phyloP scores from a whole-genome alignment of 73 alveolate genomes.

The Tetrahymena thermophila region DNA sequence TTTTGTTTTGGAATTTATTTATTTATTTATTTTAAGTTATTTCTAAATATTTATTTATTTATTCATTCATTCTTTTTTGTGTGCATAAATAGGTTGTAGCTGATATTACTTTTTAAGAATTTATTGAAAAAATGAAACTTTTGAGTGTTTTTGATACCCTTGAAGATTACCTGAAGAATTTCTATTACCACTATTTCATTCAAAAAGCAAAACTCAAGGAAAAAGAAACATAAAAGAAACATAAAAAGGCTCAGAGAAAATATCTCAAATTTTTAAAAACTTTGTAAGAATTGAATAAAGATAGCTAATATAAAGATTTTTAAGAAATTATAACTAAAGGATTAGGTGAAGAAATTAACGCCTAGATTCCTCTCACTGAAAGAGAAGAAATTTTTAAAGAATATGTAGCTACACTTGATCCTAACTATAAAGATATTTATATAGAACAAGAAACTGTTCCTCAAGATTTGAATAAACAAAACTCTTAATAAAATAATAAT shows the following conservation, averaged over 20 bases:
- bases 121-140: neutral
- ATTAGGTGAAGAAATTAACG: neutral
- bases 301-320: neutral
- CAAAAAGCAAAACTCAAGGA: neutral
- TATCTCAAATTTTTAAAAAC: neutral
- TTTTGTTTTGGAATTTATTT: neutral
- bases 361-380: constrained; percentile 2
- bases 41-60: neutral
- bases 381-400: neutral
- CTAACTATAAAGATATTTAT: neutral
- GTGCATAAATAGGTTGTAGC: neutral
- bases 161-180: neutral
- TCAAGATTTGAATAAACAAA: neutral
- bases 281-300: neutral
- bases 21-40: neutral
- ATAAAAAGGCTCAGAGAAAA: neutral
- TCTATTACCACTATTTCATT: neutral
- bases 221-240: neutral
- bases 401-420: neutral
- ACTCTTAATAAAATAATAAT: neutral
- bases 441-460: neutral
- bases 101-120: neutral
- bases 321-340: neutral
- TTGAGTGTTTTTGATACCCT: neutral
- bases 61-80: too few species aligned